Evolutionary conservation across 2,329 filamentous ascomycete genomes (phyloP).

Genomic region (Chalaropsis thielavioides): DNA sequence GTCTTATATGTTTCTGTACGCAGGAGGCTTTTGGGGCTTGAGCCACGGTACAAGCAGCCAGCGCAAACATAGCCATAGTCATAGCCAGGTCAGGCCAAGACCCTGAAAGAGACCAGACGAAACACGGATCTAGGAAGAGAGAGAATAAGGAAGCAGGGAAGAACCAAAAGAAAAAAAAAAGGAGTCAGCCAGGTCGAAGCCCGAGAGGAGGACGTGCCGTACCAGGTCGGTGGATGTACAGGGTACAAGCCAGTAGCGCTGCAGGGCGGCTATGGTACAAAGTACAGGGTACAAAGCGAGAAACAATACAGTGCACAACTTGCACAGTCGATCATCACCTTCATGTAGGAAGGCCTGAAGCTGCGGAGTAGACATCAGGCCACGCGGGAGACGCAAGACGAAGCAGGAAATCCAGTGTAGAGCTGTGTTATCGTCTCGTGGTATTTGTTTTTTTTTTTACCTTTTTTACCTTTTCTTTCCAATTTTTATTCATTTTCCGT

Average conservation of each 20-base stretch:
- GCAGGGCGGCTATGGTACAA: background rate
- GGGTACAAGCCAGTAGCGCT: background rate
- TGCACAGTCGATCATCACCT: background rate
- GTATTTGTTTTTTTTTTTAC: too few species aligned
- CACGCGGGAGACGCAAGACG: background rate
- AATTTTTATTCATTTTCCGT: too few species aligned
- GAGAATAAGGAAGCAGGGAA: background rate
- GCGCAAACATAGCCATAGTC: background rate
- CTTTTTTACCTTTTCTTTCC: too few species aligned
- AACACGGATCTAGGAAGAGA: background rate
- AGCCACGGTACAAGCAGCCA: too few species aligned
- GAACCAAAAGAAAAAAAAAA: constrained; percentile 1
- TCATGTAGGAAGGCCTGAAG: background rate
- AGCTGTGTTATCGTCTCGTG: too few species aligned
- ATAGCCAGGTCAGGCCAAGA: background rate
- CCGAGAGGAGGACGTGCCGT: background rate
- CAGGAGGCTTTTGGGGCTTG: too few species aligned
- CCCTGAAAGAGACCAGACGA: background rate
- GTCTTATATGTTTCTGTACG: too few species aligned
- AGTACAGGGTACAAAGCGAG: background rate
- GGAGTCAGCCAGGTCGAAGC: background rate
- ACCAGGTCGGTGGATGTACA: background rate
- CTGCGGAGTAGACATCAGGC: background rate
- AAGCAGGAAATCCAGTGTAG: too few species aligned
- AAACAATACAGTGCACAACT: background rate